Base-by-base conservation (phyloP, 495 filamentous ascomycete species). In the Xylaria intraflava region DNA sequence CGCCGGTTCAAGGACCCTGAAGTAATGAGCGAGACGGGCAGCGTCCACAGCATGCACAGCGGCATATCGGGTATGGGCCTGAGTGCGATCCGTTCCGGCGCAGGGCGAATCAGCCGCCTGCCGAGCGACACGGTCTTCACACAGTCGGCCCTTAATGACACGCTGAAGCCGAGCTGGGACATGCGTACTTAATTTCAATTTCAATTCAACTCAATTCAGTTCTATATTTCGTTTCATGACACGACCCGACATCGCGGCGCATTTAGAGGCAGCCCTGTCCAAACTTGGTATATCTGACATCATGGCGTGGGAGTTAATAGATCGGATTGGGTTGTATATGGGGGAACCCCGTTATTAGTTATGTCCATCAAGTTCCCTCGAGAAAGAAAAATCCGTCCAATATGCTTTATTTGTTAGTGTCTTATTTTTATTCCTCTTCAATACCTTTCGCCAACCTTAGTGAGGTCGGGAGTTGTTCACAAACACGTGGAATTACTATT, bases 61-160 rank as follows among this genome's bases (percentile, higher is more conserved):
- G 91, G 85, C 22, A 84, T 96, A 51, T 92, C 88, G 1, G 72
- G 78, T 11, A 63, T 76, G 12, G 86, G 90, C 57, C 69, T 83
- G 38, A 75, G 84, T 45, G 91, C 89, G 55, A 86, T 97, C 62
- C 88, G 92, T 61, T 80, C 73, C 55, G 93, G 94, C 58, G 91
- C 90, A 41, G 94, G 96, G 56, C 87, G 92, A 33, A 82, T 97
- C 56, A 95, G 89, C 64, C 82, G 85, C 16, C 78, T 98, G 41
- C 91, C 92, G 1, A 78, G 81, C 33, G 89, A 89, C 52, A 79
- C 85, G 36, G 90, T 96, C 45, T 90, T 88, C 50, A 89, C 89
- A 2, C 85, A 79, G 66, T 79, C 87, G 38, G 85, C 92, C 45
- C 68, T 96, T 68, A 65, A 70, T 48, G 64, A 78, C 2, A 80